Conservation (phyloP, 345 rosid genomes). For the Hevea brasiliensis region DNA sequence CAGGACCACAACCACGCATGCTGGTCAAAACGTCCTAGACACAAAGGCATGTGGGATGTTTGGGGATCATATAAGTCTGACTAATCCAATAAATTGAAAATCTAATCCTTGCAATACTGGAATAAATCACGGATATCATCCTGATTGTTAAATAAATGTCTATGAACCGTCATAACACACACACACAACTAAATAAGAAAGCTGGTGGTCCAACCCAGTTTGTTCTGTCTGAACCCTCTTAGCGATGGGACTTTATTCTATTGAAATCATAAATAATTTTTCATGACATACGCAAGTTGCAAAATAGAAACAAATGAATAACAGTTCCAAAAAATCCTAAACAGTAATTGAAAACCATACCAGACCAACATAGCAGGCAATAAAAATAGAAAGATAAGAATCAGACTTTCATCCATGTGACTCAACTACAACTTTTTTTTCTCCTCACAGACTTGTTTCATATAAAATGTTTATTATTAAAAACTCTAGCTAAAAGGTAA, state of each 20-base stretch:
- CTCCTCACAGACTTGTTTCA: background rate
- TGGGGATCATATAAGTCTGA: background rate
- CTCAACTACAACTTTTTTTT: background rate
- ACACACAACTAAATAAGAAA: background rate
- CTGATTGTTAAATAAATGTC: background rate
- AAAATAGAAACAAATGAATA: background rate
- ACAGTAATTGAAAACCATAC: background rate
- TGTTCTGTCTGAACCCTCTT: background rate
- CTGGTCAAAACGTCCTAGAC: background rate
- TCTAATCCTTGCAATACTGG: background rate
- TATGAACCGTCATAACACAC: background rate
- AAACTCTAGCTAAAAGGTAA: background rate
- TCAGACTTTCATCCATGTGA: background rate
- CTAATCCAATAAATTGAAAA: background rate
- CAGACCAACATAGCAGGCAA: background rate
- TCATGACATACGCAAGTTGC: background rate
- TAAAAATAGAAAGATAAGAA: background rate
- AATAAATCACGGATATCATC: background rate
- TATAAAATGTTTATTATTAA: background rate
- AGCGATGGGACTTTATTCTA: slow-evolving; percentile 6
- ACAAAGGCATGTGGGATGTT: slow-evolving; percentile 6
- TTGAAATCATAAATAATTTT: background rate
- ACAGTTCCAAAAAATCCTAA: background rate
- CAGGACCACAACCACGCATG: slow-evolving; percentile 1
- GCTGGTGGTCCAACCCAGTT: background rate